Base-by-base conservation (phyloP, 1,284 basidiomycete species). In the Porogramme epimiltina region DNA sequence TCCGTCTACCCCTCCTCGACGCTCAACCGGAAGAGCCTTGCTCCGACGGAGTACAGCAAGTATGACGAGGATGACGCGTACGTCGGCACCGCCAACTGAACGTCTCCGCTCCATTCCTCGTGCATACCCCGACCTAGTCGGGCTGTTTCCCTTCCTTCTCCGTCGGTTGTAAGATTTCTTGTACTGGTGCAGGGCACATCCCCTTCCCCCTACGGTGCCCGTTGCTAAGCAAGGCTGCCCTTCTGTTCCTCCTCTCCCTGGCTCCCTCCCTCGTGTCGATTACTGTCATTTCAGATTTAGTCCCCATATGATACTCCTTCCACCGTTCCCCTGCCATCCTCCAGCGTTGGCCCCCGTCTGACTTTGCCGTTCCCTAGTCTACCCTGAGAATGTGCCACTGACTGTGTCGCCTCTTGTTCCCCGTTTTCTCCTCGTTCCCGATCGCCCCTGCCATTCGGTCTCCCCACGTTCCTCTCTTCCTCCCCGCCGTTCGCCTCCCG, bases 11-110 rank as follows among this genome's bases (percentile, higher is more conserved):
- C 59, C 6, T 23, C 45, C 18, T 15, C 26, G 3, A 50, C 51
- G 16, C 44, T 55, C 11, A 52, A 43, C 47, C 48, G 61, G 54
- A 66, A 69, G 66, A 73, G 71, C 58, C 59, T 68, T 47, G 67
- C 69, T 2, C 60, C 62, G 2, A 66, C 65, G 10, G 62, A 62
- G 36, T 60, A 62, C 37, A 67, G 66, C 62, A 64, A 59, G 55
- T 69, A 68, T 51, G 66, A 63, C 39, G 64, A 66, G 10, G 68
- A 68, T 23, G 66, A 70, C 45, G 65, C 60, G 4, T 64, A 71
- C 45, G 58, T 58, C 39, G 66, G 66, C 50, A 65, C 64, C 36
- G 66, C 70, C 53, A 76, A 71, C 33, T 74, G 70, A 52, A 42
- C 42, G 42, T 28, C 45, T 13, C 4, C 3, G 15, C n/a, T 2